Percentiles rank a stretch among this genome's conserved stretches.
phyloP scores from a whole-genome alignment of 176 grass and related monocot genomes.

The Oryza australiensis region DNA sequence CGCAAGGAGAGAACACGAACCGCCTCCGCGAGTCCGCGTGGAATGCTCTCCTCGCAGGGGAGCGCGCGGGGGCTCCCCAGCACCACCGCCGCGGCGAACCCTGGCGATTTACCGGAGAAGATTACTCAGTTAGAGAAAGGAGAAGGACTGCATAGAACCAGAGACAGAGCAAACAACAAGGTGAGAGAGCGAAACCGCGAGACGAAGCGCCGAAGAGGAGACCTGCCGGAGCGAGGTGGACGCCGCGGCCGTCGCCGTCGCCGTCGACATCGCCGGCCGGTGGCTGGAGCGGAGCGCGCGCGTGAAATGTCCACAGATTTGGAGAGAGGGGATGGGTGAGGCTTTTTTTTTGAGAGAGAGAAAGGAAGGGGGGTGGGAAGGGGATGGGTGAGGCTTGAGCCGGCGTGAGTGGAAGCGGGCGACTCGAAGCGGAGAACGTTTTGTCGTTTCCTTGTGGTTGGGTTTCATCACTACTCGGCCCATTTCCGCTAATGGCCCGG shows the following conservation, averaged over 20 bases:
- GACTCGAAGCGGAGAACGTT: not conserved
- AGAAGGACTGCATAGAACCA: not conserved
- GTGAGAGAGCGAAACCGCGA: slow-evolving; percentile 12
- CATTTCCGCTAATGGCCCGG: not conserved
- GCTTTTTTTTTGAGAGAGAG: too few relatives aligned
- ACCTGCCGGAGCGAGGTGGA: slow-evolving; percentile 29
- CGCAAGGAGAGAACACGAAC: slow-evolving; percentile 20
- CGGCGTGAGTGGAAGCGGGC: not conserved
- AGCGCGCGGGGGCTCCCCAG: slow-evolving; percentile 1
- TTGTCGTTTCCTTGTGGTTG: not conserved
- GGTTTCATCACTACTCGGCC: not conserved
- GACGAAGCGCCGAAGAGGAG: not conserved
- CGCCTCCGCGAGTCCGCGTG: slow-evolving; percentile 26
- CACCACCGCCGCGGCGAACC: slow-evolving; percentile 5
- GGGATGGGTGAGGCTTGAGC: not conserved
- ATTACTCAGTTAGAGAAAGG: not conserved
- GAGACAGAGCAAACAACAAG: not conserved
- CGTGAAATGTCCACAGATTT: slow-evolving; percentile 23
- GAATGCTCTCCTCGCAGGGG: slow-evolving; percentile 3
- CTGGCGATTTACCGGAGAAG: not conserved
- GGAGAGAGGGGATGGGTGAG: not conserved
- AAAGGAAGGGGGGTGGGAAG: too few relatives aligned
- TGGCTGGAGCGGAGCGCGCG: not conserved
- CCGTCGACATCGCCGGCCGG: slow-evolving; percentile 28
- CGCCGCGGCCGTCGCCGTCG: not conserved